Base-by-base conservation (phyloP, 305 asterid genomes). In the Stenogyne calaminthoides region DNA sequence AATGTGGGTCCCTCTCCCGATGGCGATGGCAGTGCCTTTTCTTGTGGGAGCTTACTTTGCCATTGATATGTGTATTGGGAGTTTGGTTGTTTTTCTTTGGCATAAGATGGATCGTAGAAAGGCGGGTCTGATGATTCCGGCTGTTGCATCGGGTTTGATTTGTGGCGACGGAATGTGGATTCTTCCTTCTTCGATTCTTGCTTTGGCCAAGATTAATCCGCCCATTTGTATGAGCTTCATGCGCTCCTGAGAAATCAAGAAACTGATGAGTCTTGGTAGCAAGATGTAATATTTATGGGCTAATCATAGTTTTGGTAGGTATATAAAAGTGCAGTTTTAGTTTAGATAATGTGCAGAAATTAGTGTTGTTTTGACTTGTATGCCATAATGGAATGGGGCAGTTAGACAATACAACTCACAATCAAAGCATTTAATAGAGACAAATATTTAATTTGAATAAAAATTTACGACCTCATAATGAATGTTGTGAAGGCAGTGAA, bases 81-180 rank as follows among this genome's bases (percentile, higher is more conserved):
- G 89, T 37, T 77, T 89, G 85, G 80, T 78, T 15, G 84, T 89
- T 7, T 84, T 63, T 39, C 14, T 85, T 8, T 87, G 90, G 95
- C 78, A 72, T 6, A 82, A 29, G 71, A 2, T 76, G 3, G 80
- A 83, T 64, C 64, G 77, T 2, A 57, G 57, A 63, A 78, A 51
- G 65, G 93, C 88, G 0, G 44, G 39, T 1, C 51, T 77, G 44
- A 80, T 87, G 82, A 77, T 82, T 15, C 89, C 93, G 0, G 93
- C 89, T 0, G 91, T 84, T 8, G 96, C 93, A 0, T 87, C 96
- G 16, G 93, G 96, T 29, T 75, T 89, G 66, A 87, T 89, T 4
- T 87, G 96, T 63, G 96, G 96, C 2, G 96, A 87, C 7, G 90
- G 93, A 9, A 58, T 89, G 37, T 87, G 91, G 93, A 78, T 86